Percentiles rank a stretch among this genome's conserved stretches.
These are phyloP conservation scores for Fusarium sp. DNA, from an alignment of 2,329 filamentous ascomycete species.

Conservation along the genomic window DNA sequence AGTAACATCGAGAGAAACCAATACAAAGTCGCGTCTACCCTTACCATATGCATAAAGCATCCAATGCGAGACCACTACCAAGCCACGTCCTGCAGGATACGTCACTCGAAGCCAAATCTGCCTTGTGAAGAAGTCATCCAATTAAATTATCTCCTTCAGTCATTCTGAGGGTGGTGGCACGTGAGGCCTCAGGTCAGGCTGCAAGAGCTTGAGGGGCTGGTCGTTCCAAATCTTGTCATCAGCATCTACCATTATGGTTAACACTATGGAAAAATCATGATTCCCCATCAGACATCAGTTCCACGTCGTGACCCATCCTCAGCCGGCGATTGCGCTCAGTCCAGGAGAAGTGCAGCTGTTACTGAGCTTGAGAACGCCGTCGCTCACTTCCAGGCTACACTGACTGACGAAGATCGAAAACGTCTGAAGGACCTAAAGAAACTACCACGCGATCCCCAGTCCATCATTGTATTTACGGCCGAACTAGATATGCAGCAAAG, in stretches of 20 bases:
- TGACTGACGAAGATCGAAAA: constrained; percentile 15
- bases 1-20: too few species aligned
- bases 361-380: not conserved
- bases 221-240: not conserved
- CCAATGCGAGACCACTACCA: not conserved
- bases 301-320: too few species aligned
- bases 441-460: not conserved
- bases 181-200: not conserved
- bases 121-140: not conserved
- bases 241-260: not conserved
- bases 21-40: not conserved
- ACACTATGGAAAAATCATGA: not conserved
- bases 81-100: not conserved
- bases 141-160: not conserved
- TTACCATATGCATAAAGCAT: not conserved
- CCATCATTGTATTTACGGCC: constrained; percentile 18
- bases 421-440: not conserved
- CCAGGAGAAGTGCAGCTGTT: not conserved
- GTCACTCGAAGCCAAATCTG: not conserved
- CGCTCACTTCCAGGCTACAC: constrained; percentile 8
- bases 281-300: not conserved
- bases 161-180: not conserved
- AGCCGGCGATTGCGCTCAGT: too few species aligned
- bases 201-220: not conserved
- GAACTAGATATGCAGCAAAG: not conserved